These are phyloP conservation scores for Arthrobotrys pseudoclavata DNA, from an alignment of 2,329 filamentous ascomycete genomes.

Conservation along the genomic window DNA sequence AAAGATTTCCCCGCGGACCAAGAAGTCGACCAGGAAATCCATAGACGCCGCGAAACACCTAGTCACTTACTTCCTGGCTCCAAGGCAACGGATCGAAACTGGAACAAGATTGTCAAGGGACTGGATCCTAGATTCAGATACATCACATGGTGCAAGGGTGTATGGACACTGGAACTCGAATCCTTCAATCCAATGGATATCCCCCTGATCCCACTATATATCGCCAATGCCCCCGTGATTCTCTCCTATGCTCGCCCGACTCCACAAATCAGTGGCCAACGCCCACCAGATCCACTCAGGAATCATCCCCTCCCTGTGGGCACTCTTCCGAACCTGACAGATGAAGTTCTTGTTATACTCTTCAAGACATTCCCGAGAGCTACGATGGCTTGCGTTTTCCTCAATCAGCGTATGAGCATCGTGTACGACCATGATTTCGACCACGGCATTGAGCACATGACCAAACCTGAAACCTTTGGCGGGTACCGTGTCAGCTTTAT, in stretches of 20 bases:
- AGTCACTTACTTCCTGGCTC: conserved; percentile 50
- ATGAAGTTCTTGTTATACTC: conserved; percentile 40
- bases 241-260: conserved; percentile 50
- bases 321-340: conserved; percentile 37
- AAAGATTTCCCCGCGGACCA: conserved; percentile 44
- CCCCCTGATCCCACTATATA: conserved; percentile 49
- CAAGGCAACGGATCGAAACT: conserved; percentile 38
- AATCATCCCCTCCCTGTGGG: conserved; percentile 45
- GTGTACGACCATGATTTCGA: conserved; percentile 58
- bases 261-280: conserved; percentile 49
- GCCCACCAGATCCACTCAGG: conserved; percentile 43
- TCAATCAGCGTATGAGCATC: conserved; percentile 56
- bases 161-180: conserved; percentile 56
- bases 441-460: conserved; percentile 55
- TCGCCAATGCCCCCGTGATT: conserved; percentile 54
- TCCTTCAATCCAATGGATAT: conserved; percentile 55
- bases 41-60: conserved; percentile 44
- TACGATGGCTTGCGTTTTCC: conserved; percentile 43
- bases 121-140: conserved; percentile 45
- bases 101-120: conserved; percentile 40
- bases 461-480: conserved; percentile 57
- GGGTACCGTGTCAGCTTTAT: conserved; percentile 55
- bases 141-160: conserved; percentile 52
- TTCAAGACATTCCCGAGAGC: conserved; percentile 55
- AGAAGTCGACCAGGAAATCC: conserved; percentile 53